Evolutionary conservation across 2,329 filamentous ascomycete genomes (phyloP).

Genomic region (Colletotrichum liriopes): DNA sequence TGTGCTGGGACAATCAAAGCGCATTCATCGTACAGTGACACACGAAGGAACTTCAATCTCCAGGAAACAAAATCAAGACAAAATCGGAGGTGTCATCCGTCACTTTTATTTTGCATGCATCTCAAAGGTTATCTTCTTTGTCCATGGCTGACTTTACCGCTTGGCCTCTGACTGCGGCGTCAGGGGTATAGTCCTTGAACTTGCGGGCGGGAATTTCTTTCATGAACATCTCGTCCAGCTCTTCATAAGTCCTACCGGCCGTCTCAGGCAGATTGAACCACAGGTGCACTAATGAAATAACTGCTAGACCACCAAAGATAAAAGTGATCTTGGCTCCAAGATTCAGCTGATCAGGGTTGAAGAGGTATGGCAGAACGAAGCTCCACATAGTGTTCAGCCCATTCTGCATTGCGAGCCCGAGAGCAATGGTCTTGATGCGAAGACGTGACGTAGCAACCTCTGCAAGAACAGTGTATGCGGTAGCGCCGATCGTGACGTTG

Average conservation of each 20-base stretch:
- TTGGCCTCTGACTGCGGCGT: conserved; percentile 36
- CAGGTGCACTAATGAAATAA: conserved; percentile 52
- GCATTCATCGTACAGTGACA: rapidly evolving
- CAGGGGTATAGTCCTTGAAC: conserved; percentile 46
- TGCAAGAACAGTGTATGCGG: conserved; percentile 55
- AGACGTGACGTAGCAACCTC: conserved; percentile 57
- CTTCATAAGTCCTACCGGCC: conserved; percentile 47
- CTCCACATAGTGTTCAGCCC: conserved; percentile 42
- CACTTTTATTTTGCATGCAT: neutral
- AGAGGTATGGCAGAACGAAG: conserved; percentile 46
- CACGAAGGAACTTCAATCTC: neutral
- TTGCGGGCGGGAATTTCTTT: conserved; percentile 47
- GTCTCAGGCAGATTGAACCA: conserved; percentile 57
- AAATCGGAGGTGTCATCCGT: neutral
- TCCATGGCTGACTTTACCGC: conserved; percentile 27
- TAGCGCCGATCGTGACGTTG: conserved; percentile 58
- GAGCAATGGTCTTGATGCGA: conserved; percentile 57
- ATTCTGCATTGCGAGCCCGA: conserved; percentile 55
- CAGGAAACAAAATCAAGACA: neutral
- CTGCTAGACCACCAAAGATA: conserved; percentile 55
- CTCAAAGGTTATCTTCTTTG: conserved; percentile 29
- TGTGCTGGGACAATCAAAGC: neutral
- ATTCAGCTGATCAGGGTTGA: conserved; percentile 48
- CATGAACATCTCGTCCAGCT: conserved; percentile 49
- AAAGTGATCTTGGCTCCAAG: conserved; percentile 58